A percentile compares a stretch with the other conserved stretches of the same genome.
Conservation (phyloP, 2,329 filamentous ascomycete genomes). For the Monilinia polystroma region DNA sequence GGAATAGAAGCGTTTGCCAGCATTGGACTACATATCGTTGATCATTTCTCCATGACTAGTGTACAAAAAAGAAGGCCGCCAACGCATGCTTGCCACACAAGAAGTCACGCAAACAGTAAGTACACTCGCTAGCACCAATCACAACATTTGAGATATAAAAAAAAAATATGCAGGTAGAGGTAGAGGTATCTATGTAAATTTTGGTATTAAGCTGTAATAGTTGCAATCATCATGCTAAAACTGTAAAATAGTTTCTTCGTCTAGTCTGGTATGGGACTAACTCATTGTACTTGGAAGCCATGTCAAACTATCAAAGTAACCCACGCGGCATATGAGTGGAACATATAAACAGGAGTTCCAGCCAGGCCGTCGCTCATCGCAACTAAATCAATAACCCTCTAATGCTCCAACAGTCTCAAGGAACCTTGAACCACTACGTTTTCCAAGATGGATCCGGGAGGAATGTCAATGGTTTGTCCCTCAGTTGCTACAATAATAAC, state of each 20-base stretch:
- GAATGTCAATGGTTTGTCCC: conserved; percentile 96
- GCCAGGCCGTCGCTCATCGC: conserved; percentile 15
- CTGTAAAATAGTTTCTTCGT: conserved; percentile 12
- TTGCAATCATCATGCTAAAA: conserved; percentile 9
- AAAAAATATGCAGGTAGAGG: not conserved
- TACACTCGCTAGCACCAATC: not conserved
- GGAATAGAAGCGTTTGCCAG: not conserved
- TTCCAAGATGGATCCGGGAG: conserved; percentile 93
- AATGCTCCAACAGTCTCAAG: conserved; percentile 71
- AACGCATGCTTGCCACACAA: conserved; percentile 12
- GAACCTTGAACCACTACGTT: conserved; percentile 99
- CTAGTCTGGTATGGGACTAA: conserved; percentile 20
- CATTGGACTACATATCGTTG: not conserved
- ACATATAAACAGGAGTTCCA: conserved; percentile 22
- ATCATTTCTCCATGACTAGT: not conserved
- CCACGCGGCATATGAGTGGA: conserved; percentile 6
- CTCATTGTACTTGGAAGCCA: conserved; percentile 18
- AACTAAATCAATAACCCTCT: conserved; percentile 36
- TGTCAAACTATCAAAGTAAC: conserved; percentile 18
- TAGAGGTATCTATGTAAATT: not conserved
- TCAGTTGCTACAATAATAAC: conserved; percentile 99
- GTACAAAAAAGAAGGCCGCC: not conserved
- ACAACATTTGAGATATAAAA: not conserved
- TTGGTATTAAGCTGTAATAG: conserved; percentile 14
- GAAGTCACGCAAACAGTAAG: not conserved